These are phyloP conservation scores for Blastobotrys aristatus DNA, from an alignment of 1,139 yeast species.

Conservation along the genomic window DNA sequence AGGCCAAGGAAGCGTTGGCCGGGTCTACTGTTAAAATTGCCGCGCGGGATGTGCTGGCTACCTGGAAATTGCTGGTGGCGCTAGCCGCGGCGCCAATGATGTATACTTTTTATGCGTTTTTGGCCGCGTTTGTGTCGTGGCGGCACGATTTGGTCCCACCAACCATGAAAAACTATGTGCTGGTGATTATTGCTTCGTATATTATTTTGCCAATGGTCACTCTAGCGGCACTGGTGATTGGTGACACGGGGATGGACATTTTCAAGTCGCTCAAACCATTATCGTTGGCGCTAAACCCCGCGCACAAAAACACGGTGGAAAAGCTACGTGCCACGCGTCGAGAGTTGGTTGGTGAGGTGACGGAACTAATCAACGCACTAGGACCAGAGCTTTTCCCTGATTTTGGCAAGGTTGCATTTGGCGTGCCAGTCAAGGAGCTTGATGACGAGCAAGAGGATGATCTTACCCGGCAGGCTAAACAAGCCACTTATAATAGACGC, in stretches of 20 bases:
- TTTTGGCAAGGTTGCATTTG: constrained; percentile 42
- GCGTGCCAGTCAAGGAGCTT: constrained; percentile 23
- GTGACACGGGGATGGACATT: constrained; percentile 89
- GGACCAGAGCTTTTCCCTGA: constrained; percentile 82
- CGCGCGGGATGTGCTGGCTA: constrained; percentile 90
- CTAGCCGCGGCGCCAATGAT: constrained; percentile 85
- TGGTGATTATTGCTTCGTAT: constrained; percentile 47
- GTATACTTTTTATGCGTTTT: constrained; percentile 69
- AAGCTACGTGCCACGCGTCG: constrained; percentile 53
- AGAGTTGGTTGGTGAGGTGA: constrained; percentile 53
- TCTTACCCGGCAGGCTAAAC: constrained; percentile 20
- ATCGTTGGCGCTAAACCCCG: constrained; percentile 56
- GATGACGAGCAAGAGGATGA: constrained; percentile 6
- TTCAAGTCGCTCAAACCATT: constrained; percentile 79
- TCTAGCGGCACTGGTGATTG: constrained; percentile 80
- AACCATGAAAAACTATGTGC: constrained; percentile 12
- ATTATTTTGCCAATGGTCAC: constrained; percentile 64
- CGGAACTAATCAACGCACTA: constrained; percentile 60
- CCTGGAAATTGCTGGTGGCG: constrained; percentile 90
- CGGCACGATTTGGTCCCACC: constrained; percentile 22
- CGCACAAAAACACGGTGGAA: constrained; percentile 46
- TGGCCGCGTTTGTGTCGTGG: constrained; percentile 47
- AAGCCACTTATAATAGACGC: constrained; percentile 1
- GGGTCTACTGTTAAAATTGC: constrained; percentile 82
- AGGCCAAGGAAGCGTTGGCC: constrained; percentile 78